Conservation (phyloP, 2,329 filamentous ascomycete species). For the Pezicula carpinea region DNA sequence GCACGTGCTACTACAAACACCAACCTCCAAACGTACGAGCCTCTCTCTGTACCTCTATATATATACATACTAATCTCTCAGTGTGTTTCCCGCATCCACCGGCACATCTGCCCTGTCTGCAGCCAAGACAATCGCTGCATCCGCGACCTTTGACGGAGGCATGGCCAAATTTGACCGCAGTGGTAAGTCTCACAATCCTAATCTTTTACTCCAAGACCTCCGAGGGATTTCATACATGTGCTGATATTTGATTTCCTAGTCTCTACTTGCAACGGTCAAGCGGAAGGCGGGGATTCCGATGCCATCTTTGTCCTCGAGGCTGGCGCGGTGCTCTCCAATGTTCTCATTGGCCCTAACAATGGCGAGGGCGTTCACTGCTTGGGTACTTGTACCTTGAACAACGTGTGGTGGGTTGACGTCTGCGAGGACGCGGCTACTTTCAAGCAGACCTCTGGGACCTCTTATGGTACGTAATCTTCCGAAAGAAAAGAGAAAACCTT, state of each 20-base stretch:
- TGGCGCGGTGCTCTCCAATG: conserved; percentile 22
- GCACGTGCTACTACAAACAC: conserved; percentile 1
- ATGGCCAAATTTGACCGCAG: conserved; percentile 1
- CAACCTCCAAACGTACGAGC: neutral
- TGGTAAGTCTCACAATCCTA: neutral
- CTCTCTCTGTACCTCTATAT: too few species aligned
- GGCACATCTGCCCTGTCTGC: neutral
- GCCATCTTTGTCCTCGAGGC: conserved; percentile 24
- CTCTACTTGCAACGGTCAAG: conserved; percentile 18
- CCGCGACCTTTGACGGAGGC: neutral
- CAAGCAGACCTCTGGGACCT: conserved; percentile 33
- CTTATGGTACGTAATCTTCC: conserved; percentile 16
- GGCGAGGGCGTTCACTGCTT: conserved; percentile 40
- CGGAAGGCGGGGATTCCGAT: conserved; percentile 32
- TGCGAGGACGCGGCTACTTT: conserved; percentile 36
- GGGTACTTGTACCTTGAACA: neutral
- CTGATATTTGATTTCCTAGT: neutral
- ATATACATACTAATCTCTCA: neutral
- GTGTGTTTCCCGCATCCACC: neutral
- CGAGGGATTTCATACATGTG: neutral
- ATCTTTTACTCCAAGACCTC: neutral
- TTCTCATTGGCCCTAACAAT: conserved; percentile 33
- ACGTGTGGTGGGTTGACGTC: conserved; percentile 22
- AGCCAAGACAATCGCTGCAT: neutral
- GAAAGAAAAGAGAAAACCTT: too few species aligned